Base-by-base conservation (phyloP, 768 basidiomycete genomes). In the Leccinum uliginosum region DNA sequence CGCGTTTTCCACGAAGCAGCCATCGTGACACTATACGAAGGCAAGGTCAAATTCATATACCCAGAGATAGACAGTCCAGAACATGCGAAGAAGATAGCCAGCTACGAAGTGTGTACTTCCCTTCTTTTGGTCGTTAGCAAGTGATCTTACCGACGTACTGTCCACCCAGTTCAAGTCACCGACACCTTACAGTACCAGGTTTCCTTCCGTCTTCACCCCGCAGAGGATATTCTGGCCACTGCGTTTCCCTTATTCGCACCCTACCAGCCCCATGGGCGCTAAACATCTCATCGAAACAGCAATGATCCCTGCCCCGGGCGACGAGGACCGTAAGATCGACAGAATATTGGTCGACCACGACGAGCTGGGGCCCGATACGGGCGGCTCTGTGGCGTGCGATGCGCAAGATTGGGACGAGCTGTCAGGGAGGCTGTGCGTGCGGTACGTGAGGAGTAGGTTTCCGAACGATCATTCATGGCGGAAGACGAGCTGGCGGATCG, bases 341-440 rank as follows among this genome's bases (percentile, higher is more conserved):
- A 68, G 62, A 45, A 17, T 60, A 6, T 24, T 70, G 17, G 34
- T 70, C 4, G 66, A 71, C 35, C 56, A 68, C 7, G 61, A 67
- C 7, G 68, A 70, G 12, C 17, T 60, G 10, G 48, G 45, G 1
- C 55, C 59, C 0, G 51, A 53, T 12, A 53, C 27, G 3, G 56
- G 62, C 3, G 34, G 56, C 30, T 38, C 35, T 38, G 17, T 66
- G 1, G 55, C 61, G 12, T 60, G 62, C n/a, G 64, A 68, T 30
- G 59, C 61, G n/a, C 62, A 72, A 44, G 68, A 72, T n/a, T 70
- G 69, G 69, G 69, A 70, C 11, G 70, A 72, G 51, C 32, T 70
- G 7, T 64, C 70, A 1, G 69, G 68, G 4, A 70, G 55, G 56
- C 14, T 70, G n/a, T 70, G 68, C 21, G 51, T 70, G 12, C 64